Evolutionary conservation across 2,329 filamentous ascomycete species (phyloP).

Genomic region (Daldinia eschscholtzii): DNA sequence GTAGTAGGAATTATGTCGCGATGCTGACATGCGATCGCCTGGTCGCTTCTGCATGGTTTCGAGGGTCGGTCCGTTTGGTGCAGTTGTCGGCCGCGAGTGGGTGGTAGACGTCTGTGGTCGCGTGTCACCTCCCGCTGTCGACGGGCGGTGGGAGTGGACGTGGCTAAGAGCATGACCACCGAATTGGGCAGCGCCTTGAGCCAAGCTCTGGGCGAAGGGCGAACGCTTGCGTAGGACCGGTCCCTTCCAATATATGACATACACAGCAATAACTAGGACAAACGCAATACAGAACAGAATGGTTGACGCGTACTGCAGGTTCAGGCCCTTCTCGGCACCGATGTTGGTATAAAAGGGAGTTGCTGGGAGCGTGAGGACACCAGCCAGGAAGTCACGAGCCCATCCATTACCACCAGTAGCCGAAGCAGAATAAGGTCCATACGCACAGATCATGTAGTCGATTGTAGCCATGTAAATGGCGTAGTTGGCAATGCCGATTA

Average conservation of each 20-base stretch:
- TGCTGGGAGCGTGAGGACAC: conserved; percentile 72
- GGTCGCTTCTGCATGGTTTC: conserved; percentile 37
- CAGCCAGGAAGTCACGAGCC: conserved; percentile 74
- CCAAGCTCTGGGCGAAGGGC: conserved; percentile 71
- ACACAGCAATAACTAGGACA: conserved; percentile 66
- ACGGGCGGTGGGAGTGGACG: conserved; percentile 35
- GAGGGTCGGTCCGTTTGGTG: conserved; percentile 24
- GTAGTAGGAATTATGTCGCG: conserved; percentile 48
- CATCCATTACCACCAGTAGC: conserved; percentile 77
- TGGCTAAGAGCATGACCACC: conserved; percentile 39
- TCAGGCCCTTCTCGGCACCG: conserved; percentile 58
- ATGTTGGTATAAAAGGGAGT: conserved; percentile 67
- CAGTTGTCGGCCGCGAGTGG: conserved; percentile 26
- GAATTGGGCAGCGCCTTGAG: conserved; percentile 52
- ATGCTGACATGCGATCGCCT: conserved; percentile 42
- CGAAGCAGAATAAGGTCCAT: conserved; percentile 74
- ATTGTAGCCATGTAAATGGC: conserved; percentile 76
- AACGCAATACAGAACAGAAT: conserved; percentile 66
- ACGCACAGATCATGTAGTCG: conserved; percentile 76
- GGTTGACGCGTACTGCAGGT: conserved; percentile 66
- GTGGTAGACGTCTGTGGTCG: conserved; percentile 26
- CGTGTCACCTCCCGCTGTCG: conserved; percentile 26
- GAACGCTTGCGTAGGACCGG: conserved; percentile 64
- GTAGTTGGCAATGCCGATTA: conserved; percentile 75
- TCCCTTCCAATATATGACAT: conserved; percentile 69